Evolutionary conservation across 257 asterid species (phyloP), one percentile per base, ranked within the genome.

Genomic region (Nicotiana tabacum): DNA sequence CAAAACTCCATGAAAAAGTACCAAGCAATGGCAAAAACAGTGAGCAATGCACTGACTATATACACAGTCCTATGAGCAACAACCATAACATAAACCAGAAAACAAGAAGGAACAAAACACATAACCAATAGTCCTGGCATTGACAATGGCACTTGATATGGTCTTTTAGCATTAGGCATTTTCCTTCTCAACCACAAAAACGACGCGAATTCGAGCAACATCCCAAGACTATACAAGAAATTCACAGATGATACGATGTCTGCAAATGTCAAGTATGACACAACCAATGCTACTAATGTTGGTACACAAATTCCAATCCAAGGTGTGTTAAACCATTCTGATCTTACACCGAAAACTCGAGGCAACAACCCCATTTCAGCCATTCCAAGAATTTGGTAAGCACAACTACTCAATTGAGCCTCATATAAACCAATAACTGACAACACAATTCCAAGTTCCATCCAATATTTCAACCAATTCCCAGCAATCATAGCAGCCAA

Each of bases 141-240:
- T n/a, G 67, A 69, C 85, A 91, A 6, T 11, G 92, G 92, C 62
- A 93, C 94, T 11, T 76, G 77, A 16, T 87, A 93, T 1, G 98
- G 97, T 83, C 93, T 83, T 2, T 81, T 82, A 81, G 58, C 53
- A 43, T 18, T 61, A 17, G 94, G 87, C 27, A 77, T 62, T 72
- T 85, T 89, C 83, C 80, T 57, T 84, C 95, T 86, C 83, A 90
- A 74, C 92, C 92, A 87, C 33, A 93, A 10, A 56, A 89, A 91
- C 4, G 95, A 88, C 0, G 90, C 86, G 9, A 93, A 93, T 56
- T 93, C 97, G 21, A 93, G 60, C 39, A 93, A 7, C 97, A 91
- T 93, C n/a, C 97, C 97, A 60, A 90, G 60, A 17, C 93, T 90
- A 13, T 92, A 93, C 86, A 90, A 58, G 83, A 93, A 92, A 82